phyloP scores from a whole-genome alignment of 2,329 filamentous ascomycete genomes.

The Claviceps africana region DNA sequence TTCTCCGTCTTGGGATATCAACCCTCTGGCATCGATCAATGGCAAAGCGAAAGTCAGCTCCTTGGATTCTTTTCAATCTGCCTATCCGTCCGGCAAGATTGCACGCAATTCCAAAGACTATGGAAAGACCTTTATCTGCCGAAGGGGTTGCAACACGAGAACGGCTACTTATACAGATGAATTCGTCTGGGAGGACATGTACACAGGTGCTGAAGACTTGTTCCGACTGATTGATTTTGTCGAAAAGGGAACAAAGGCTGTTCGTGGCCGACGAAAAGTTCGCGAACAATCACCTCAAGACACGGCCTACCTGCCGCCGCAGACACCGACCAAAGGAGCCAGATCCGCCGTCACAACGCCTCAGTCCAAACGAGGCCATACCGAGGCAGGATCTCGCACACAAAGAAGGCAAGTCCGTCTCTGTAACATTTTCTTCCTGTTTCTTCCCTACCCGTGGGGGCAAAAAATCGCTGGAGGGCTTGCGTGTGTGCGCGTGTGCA shows the following conservation, averaged over 20 bases:
- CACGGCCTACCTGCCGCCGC: constrained; percentile 19
- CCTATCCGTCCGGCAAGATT: constrained; percentile 62
- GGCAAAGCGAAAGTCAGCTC: constrained; percentile 77
- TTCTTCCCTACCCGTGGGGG: background rate
- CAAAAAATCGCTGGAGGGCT: background rate
- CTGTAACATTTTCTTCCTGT: background rate
- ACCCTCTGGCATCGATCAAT: constrained; percentile 78
- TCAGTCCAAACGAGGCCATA: constrained; percentile 16
- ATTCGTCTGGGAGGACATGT: constrained; percentile 82
- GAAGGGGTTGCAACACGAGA: constrained; percentile 75
- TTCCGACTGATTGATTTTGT: constrained; percentile 52
- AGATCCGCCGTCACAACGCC: constrained; percentile 17
- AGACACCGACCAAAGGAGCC: constrained; percentile 24
- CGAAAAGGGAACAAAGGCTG: constrained; percentile 58
- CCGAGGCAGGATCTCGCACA: constrained; percentile 19
- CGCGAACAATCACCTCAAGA: constrained; percentile 20
- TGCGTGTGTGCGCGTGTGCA: background rate
- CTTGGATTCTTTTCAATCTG: constrained; percentile 47
- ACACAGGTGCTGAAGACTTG: constrained; percentile 50
- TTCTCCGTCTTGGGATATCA: constrained; percentile 73
- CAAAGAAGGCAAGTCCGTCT: constrained; percentile 14
- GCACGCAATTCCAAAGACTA: constrained; percentile 58
- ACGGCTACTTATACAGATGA: constrained; percentile 87
- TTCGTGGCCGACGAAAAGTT: constrained; percentile 22
- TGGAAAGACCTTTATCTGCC: constrained; percentile 81